A percentile compares a stretch with the other conserved stretches of the same genome.
Conservation (phyloP, 495 filamentous ascomycete species). For the Neurospora tetraspora region DNA sequence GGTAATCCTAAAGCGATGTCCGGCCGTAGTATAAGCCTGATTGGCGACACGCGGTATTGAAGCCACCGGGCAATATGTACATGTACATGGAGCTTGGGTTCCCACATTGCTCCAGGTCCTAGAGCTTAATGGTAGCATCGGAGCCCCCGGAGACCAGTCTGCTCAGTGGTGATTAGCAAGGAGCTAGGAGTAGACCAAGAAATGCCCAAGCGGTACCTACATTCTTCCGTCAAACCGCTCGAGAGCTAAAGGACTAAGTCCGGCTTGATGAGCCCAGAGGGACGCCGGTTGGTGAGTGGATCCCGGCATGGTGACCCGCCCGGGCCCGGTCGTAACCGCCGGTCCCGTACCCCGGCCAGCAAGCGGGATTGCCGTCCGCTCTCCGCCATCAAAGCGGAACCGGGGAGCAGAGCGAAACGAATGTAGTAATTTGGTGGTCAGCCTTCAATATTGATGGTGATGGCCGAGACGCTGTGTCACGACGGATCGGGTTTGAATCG, state of each 20-base stretch:
- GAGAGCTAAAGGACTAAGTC: slow-evolving; percentile 64
- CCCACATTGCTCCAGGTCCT: slow-evolving; percentile 60
- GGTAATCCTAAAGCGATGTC: slow-evolving; percentile 72
- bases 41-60: slow-evolving; percentile 16
- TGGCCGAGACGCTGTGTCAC: neutral
- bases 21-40: slow-evolving; percentile 5
- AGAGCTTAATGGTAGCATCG: slow-evolving; percentile 67
- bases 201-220: slow-evolving; percentile 34
- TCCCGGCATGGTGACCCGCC: neutral
- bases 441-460: neutral
- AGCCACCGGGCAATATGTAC: too few species aligned
- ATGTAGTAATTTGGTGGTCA: slow-evolving; percentile 41
- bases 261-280: slow-evolving; percentile 57
- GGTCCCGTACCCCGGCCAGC: slow-evolving; percentile 6
- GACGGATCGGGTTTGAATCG: neutral
- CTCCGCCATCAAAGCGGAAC: slow-evolving; percentile 57
- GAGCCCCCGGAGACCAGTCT: slow-evolving; percentile 77
- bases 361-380: slow-evolving; percentile 17
- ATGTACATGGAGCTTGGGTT: slow-evolving; percentile 36
- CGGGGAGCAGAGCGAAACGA: slow-evolving; percentile 51
- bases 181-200: neutral
- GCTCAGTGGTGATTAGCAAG: neutral
- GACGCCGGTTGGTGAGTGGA: neutral
- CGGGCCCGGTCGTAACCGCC: neutral
- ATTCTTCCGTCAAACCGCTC: slow-evolving; percentile 70